Evolutionary conservation across 2,329 filamentous ascomycete genomes (phyloP).

Genomic region (Aspergillus brunneoviolaceus): DNA sequence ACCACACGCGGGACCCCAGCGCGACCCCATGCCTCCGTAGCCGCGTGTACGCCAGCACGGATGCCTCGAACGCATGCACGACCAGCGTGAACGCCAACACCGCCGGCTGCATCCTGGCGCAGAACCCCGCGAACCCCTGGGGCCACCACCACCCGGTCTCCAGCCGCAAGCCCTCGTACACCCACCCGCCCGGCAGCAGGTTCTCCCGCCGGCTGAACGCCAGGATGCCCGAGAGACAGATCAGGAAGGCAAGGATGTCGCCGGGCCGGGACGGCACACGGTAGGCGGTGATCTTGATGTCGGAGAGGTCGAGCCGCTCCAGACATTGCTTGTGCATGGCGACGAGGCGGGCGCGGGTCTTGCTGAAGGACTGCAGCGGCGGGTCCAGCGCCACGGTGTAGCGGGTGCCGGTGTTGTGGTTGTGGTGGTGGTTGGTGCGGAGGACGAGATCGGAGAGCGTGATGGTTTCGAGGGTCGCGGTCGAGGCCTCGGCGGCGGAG

Average conservation of each 20-base stretch:
- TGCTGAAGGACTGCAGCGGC: slow-evolving; percentile 65
- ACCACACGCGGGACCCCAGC: slow-evolving; percentile 51
- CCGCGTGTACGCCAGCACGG: slow-evolving; percentile 45
- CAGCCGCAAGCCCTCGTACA: slow-evolving; percentile 44
- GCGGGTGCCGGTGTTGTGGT: slow-evolving; percentile 37
- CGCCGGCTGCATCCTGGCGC: slow-evolving; percentile 58
- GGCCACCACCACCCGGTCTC: slow-evolving; percentile 49
- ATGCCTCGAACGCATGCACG: slow-evolving; percentile 67
- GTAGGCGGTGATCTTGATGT: slow-evolving; percentile 56
- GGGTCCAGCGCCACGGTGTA: slow-evolving; percentile 65
- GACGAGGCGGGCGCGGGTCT: slow-evolving; percentile 69
- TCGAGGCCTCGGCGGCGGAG: slow-evolving; percentile 55
- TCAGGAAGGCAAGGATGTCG: slow-evolving; percentile 54
- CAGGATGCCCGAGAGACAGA: slow-evolving; percentile 56
- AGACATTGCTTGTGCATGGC: slow-evolving; percentile 67
- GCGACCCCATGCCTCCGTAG: slow-evolving; percentile 55
- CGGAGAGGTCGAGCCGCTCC: slow-evolving; percentile 59
- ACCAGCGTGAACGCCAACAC: slow-evolving; percentile 60
- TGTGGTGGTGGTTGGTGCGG: slow-evolving; percentile 46
- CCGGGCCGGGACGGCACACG: slow-evolving; percentile 51
- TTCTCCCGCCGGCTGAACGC: slow-evolving; percentile 52
- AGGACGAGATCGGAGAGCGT: slow-evolving; percentile 63
- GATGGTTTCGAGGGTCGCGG: slow-evolving; percentile 65
- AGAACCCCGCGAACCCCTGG: slow-evolving; percentile 59
- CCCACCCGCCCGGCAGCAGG: slow-evolving; percentile 53